Evolutionary conservation across 306 rosid genomes (phyloP).

Genomic region (Casuarina equisetifolia): DNA sequence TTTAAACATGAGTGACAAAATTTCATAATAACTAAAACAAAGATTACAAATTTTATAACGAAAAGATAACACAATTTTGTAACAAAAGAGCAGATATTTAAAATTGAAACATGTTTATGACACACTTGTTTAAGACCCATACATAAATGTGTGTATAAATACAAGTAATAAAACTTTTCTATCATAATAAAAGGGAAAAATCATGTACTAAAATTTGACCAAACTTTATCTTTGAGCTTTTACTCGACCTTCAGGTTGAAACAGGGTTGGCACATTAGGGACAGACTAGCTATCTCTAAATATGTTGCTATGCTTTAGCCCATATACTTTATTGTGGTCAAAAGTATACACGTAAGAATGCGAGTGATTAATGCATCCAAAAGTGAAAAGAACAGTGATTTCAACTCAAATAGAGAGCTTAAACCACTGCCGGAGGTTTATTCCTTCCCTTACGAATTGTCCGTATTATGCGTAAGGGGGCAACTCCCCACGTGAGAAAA

Average conservation of each 20-base stretch:
- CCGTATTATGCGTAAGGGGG: not conserved
- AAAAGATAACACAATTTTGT: not conserved
- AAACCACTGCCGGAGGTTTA: not conserved
- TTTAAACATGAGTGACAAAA: conserved; percentile 20
- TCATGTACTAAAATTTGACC: not conserved
- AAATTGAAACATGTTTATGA: not conserved
- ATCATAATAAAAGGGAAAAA: not conserved
- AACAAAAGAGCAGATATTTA: not conserved
- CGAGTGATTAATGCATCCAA: too few relatives aligned
- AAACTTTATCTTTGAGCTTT: too few relatives aligned
- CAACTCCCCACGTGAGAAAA: not conserved
- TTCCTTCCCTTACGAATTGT: not conserved
- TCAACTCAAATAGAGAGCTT: not conserved
- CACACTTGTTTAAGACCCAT: not conserved
- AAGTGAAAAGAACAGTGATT: not conserved
- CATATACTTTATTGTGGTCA: too few relatives aligned
- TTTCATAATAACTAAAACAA: not conserved
- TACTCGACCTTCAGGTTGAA: too few relatives aligned
- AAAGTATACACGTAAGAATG: too few relatives aligned
- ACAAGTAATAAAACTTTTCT: not conserved
- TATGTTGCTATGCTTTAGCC: too few relatives aligned
- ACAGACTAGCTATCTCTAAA: too few relatives aligned
- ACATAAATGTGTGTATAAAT: too few relatives aligned
- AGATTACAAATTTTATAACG: not conserved
- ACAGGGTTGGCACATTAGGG: too few relatives aligned